Conservation (phyloP, 345 rosid species). For the Moricandia arvensis region DNA sequence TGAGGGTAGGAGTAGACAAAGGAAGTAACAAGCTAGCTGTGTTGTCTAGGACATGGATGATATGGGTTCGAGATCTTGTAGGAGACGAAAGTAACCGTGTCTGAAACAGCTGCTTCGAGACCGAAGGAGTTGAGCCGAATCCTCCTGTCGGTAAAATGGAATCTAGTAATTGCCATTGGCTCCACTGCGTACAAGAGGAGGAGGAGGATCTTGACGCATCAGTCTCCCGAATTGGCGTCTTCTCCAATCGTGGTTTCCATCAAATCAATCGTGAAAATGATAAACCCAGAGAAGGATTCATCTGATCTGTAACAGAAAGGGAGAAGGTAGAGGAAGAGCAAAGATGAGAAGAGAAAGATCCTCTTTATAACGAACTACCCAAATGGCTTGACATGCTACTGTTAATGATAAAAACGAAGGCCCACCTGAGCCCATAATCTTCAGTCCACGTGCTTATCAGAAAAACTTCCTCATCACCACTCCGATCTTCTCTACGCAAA, state of each 20-base stretch:
- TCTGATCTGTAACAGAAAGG: too few species aligned
- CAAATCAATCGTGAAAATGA: not conserved
- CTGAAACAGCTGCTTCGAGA: conserved; percentile 80
- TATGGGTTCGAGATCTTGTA: conserved; percentile 47
- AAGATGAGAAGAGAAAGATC: too few species aligned
- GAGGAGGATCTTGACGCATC: not conserved
- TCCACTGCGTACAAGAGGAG: conserved; percentile 53
- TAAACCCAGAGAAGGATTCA: too few species aligned
- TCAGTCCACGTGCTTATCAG: too few species aligned
- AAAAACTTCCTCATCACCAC: too few species aligned
- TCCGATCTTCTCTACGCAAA: too few species aligned
- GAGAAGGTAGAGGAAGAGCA: too few species aligned
- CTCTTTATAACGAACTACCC: too few species aligned
- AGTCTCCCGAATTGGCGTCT: not conserved
- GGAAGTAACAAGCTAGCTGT: conserved; percentile 80
- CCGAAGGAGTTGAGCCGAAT: conserved; percentile 88
- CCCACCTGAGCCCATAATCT: too few species aligned
- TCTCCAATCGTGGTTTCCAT: not conserved
- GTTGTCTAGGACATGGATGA: conserved; percentile 58
- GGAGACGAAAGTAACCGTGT: conserved; percentile 51
- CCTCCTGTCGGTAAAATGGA: conserved; percentile 93
- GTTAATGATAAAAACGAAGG: too few species aligned
- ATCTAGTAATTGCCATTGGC: conserved; percentile 89
- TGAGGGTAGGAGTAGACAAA: conserved; percentile 59
- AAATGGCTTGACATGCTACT: too few species aligned